phyloP scores from a whole-genome alignment of 225 moss, liverwort and hornwort species.

The Rhytidiadelphus loreus region DNA sequence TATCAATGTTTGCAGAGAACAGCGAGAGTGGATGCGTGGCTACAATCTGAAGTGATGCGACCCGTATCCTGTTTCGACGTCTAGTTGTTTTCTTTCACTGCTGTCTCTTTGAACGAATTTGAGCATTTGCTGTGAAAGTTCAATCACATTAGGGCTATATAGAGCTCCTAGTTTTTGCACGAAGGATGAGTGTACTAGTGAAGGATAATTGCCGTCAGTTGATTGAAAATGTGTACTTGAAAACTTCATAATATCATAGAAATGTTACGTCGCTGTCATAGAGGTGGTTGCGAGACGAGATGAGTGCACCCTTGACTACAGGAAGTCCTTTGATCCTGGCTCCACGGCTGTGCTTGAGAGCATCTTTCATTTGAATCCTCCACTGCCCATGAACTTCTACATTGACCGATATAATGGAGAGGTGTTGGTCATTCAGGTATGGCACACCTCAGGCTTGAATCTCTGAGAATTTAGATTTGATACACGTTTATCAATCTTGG shows the following conservation, averaged over 20 bases:
- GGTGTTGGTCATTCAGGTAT: slow-evolving; percentile 84
- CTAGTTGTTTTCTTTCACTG: neutral
- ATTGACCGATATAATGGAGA: slow-evolving; percentile 71
- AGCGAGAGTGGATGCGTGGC: slow-evolving; percentile 75
- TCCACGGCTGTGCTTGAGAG: slow-evolving; percentile 90
- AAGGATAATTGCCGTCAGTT: neutral
- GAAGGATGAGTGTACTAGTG: neutral
- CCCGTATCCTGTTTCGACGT: slow-evolving; percentile 66
- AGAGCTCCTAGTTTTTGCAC: neutral
- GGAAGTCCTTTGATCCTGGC: slow-evolving; percentile 83
- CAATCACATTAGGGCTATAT: neutral
- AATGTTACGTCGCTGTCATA: neutral
- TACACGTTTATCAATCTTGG: neutral
- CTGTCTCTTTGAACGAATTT: neutral
- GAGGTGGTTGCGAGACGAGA: neutral
- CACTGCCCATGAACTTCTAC: slow-evolving; percentile 86
- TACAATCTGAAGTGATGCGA: slow-evolving; percentile 90
- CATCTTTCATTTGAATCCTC: slow-evolving; percentile 70
- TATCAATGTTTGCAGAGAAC: slow-evolving; percentile 61
- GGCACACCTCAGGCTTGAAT: neutral
- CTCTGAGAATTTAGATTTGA: neutral
- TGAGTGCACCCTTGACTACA: slow-evolving; percentile 38
- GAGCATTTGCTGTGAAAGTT: neutral
- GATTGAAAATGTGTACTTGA: neutral
- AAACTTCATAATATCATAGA: neutral